Percentiles rank a stretch among this genome's conserved stretches.
These are phyloP conservation scores for Fusarium bulbicola DNA, from an alignment of 2,329 filamentous ascomycete genomes.

Conservation along the genomic window DNA sequence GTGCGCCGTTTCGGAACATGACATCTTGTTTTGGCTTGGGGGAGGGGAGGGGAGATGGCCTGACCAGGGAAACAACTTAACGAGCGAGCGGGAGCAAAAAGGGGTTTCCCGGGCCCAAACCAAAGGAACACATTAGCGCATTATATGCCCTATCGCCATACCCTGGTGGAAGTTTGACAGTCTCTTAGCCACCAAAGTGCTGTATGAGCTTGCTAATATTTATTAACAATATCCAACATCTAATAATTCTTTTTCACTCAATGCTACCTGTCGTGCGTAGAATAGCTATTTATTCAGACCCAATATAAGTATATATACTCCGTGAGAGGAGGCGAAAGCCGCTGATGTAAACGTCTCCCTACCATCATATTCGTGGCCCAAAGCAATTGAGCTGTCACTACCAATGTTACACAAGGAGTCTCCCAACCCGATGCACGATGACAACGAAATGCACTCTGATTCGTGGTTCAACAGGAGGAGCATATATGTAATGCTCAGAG, in stretches of 20 bases:
- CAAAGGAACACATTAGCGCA: constrained; percentile 23
- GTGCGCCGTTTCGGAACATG: constrained; percentile 23
- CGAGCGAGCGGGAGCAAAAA: constrained; percentile 33
- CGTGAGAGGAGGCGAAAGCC: neutral
- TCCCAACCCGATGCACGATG: neutral
- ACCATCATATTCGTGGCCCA: neutral
- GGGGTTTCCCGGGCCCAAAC: constrained; percentile 33
- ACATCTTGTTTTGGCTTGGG: constrained; percentile 25
- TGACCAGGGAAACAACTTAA: constrained; percentile 25
- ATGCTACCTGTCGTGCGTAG: neutral
- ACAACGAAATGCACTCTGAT: neutral
- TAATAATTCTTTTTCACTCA: neutral
- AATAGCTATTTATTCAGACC: neutral
- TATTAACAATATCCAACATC: neutral
- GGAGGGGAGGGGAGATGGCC: neutral
- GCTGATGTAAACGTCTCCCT: neutral
- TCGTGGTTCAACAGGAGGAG: neutral
- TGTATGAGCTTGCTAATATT: neutral
- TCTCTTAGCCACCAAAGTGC: neutral
- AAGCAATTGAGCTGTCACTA: neutral
- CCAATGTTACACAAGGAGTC: neutral
- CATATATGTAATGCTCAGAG: neutral
- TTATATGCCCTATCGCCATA: constrained; percentile 22
- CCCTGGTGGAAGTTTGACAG: constrained; percentile 5
- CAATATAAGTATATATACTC: neutral